Evolutionary conservation across 176 grass and related monocot species (phyloP), one percentile per base, ranked within the genome.

Genomic region (Phragmites australis): DNA sequence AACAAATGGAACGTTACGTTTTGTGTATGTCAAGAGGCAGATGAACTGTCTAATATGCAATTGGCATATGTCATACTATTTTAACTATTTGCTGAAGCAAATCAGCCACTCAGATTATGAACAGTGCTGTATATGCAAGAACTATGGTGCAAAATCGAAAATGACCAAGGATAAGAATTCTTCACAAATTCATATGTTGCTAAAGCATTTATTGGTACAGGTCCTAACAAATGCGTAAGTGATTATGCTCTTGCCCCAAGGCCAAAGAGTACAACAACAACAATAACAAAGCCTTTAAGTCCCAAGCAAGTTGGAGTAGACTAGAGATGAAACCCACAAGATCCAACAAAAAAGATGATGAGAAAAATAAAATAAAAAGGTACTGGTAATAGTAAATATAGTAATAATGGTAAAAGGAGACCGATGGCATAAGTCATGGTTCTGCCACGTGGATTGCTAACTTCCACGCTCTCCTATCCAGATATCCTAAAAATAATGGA

Each of bases 101-200:
- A 46, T 37, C 41, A 60, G 14, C 52, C 23, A 29, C 42, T 32
- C 39, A 55, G 23, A 81, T 55, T 52, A 68, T 37, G 37, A 67
- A 67, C 0, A 83, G 43, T 53, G 41, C 5, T 65, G 26, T 12
- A 16, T 76, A 63, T 55, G 19, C 27, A 84, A 26, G 3, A 76
- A 68, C 14, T 19, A 54, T 65, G 25, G 52, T 45, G 15, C 22
- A 44, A 81, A 57, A 55, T 9, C 68, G 26, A 61, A 58, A 71
- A 72, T 47, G 47, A 54, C 47, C 39, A 87, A 56, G 53, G 49
- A 62, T 5, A 72, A 34, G 25, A 79, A 43, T 64, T 65, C 34
- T 32, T 43, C 11, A 23, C 18, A 57, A 47, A 63, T 39, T 44
- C 10, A 31, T 65, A 63, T 45, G 34, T 37, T 60, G 19, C 45